These are phyloP conservation scores for Dalbergia cochinchinensis DNA, from an alignment of 306 rosid species.

Conservation along the genomic window DNA sequence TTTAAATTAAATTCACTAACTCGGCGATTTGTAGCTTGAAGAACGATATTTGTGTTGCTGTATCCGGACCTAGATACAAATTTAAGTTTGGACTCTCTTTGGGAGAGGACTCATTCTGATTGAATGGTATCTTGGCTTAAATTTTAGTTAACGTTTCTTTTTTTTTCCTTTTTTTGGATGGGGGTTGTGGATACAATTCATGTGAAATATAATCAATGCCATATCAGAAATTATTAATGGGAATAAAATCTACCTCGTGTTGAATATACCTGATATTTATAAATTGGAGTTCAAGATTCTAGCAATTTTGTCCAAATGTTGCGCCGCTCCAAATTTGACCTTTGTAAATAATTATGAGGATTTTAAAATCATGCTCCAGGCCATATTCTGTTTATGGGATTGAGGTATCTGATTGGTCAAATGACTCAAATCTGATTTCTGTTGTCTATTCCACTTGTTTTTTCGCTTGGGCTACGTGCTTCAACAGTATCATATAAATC, in stretches of 20 bases:
- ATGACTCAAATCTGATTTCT: background rate
- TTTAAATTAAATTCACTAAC: slow-evolving; percentile 11
- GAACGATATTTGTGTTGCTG: background rate
- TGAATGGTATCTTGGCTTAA: background rate
- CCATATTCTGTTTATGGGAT: slow-evolving; percentile 28
- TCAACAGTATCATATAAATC: background rate
- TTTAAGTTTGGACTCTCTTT: background rate
- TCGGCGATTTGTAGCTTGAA: background rate
- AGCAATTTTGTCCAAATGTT: background rate
- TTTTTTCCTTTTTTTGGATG: background rate
- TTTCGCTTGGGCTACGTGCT: background rate
- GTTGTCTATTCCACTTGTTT: background rate
- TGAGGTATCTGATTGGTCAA: background rate
- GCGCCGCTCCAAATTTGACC: background rate
- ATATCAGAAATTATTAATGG: slow-evolving; percentile 2
- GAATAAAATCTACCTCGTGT: background rate
- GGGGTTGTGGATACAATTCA: background rate
- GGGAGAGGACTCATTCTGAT: background rate
- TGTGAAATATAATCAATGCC: slow-evolving; percentile 3
- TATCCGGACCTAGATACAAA: background rate
- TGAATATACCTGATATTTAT: background rate
- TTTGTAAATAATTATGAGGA: background rate
- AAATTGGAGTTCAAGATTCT: background rate
- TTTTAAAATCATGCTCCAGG: background rate
- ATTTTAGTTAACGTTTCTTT: background rate